Conservation (phyloP, 2,329 filamentous ascomycete genomes). For the Calonectria multiphialidica region DNA sequence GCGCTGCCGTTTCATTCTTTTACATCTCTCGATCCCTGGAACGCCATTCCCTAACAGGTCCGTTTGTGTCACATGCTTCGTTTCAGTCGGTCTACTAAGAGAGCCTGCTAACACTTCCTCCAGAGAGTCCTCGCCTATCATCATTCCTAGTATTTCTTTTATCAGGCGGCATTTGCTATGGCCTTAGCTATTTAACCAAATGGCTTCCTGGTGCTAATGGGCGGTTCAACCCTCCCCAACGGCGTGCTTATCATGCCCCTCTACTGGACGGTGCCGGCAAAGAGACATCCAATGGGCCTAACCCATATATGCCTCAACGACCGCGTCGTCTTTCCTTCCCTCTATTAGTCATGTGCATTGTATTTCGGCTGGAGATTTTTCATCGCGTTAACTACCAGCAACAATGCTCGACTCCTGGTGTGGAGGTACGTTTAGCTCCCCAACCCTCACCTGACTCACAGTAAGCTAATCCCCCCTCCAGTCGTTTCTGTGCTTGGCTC, state of each 20-base stretch:
- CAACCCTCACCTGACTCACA: neutral
- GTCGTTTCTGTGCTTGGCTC: constrained; percentile 60
- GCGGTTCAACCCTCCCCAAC: constrained; percentile 53
- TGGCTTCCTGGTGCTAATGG: constrained; percentile 62
- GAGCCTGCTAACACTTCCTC: constrained; percentile 21
- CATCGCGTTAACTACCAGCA: constrained; percentile 59
- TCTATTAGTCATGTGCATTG: constrained; percentile 57
- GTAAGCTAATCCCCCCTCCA: constrained; percentile 38
- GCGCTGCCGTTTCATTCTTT: constrained; percentile 60
- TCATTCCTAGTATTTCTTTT: constrained; percentile 60
- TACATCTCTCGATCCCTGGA: constrained; percentile 61
- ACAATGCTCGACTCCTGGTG: constrained; percentile 63
- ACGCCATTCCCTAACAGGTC: constrained; percentile 63
- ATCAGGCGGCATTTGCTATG: constrained; percentile 56
- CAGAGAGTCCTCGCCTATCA: constrained; percentile 64
- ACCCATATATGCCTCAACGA: constrained; percentile 54
- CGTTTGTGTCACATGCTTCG: constrained; percentile 31
- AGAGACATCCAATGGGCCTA: constrained; percentile 49
- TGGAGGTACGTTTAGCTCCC: constrained; percentile 55
- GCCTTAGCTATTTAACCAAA: constrained; percentile 55
- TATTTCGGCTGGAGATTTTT: constrained; percentile 62
- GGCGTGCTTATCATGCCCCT: constrained; percentile 31
- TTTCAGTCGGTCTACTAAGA: neutral
- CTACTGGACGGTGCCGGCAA: constrained; percentile 37
- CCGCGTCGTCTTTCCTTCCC: constrained; percentile 61